Base-by-base conservation (phyloP, 2,329 filamentous ascomycete genomes). In the Hypoxylon sp. region DNA sequence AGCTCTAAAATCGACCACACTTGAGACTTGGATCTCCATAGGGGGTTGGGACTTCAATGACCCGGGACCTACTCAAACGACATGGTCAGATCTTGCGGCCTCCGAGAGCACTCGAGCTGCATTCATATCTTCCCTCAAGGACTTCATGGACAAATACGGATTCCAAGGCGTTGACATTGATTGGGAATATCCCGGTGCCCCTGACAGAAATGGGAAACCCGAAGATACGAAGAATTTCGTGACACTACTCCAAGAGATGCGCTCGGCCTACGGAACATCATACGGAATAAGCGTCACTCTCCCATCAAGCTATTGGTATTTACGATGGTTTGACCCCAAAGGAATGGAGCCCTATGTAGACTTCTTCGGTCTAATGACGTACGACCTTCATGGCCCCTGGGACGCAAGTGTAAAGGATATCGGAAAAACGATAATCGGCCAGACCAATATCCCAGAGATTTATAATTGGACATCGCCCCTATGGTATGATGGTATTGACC, bases 111-210 rank as follows among this genome's bases (percentile, higher is more conserved):
- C 74, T 48, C 72, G 80, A 5, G 74, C 76, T 1, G 66, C 70
- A 0, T 85, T 85, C 65, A 82, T 85, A 56, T 35, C 46, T 0
- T 82, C 79, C 0, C 55, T 81, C 0, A 67, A 65, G 24, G 24
- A 50, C 1, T 82, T 80, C 66, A 79, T 83, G 77, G 44, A 68
- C 0, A 59, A 64, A 26, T 80, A 80, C 57, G 78, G 78, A 2
- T 83, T 84, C 59, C 73, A 81, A 9, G 83, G 83, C 1, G 76
- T 82, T 2, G 83, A 86, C 60, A 62, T 85, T 0, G 82, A 85
- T 63, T 85, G 83, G 83, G 82, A 85, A 55, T 84, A 81, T 60
- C 83, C 83, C 0, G 80, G 51, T 0, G 72, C 71, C 2, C 42
- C 68, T 6, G 76, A 78, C 3, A 76, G 82, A 0, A 81, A 80